A percentile compares a stretch with the other conserved stretches of the same genome.
Evolutionary conservation across 2,329 filamentous ascomycete genomes (phyloP).

Genomic region (Xylaria sp.): DNA sequence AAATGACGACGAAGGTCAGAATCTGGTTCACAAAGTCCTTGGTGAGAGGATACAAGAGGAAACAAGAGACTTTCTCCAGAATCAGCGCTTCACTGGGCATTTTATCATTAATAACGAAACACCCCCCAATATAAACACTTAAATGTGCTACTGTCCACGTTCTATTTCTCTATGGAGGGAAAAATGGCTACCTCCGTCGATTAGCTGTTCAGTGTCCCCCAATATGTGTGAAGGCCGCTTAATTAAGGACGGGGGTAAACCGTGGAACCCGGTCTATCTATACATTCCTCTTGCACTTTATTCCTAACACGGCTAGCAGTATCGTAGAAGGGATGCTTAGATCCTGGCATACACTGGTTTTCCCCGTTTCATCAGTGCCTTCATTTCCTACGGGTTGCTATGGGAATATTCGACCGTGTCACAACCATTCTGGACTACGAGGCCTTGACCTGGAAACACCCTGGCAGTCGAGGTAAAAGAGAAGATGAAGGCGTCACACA

Average conservation of each 20-base stretch:
- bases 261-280: not conserved
- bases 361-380: not conserved
- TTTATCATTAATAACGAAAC: conserved; percentile 13
- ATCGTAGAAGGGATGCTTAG: not conserved
- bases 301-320: no score
- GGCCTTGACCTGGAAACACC: conserved; percentile 38
- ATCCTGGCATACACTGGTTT: not conserved
- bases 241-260: not conserved
- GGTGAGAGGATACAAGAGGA: conserved; percentile 21
- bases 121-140: conserved; percentile 2
- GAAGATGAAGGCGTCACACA: conserved; percentile 39
- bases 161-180: not conserved
- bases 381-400: not conserved
- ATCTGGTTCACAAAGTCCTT: conserved; percentile 18
- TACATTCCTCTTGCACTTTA: not conserved
- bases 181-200: not conserved
- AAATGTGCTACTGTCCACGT: not conserved
- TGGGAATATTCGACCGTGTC: conserved; percentile 21
- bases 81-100: conserved; percentile 17
- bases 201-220: not conserved
- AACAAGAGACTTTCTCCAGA: conserved; percentile 19
- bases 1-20: conserved; percentile 17
- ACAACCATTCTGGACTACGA: conserved; percentile 39
- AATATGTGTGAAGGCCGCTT: no score
- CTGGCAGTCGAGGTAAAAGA: conserved; percentile 36